Evolutionary conservation across 2,329 filamentous ascomycete genomes (phyloP), one percentile per base, ranked within the genome.

Genomic region (Exutisphaerella laricina): DNA sequence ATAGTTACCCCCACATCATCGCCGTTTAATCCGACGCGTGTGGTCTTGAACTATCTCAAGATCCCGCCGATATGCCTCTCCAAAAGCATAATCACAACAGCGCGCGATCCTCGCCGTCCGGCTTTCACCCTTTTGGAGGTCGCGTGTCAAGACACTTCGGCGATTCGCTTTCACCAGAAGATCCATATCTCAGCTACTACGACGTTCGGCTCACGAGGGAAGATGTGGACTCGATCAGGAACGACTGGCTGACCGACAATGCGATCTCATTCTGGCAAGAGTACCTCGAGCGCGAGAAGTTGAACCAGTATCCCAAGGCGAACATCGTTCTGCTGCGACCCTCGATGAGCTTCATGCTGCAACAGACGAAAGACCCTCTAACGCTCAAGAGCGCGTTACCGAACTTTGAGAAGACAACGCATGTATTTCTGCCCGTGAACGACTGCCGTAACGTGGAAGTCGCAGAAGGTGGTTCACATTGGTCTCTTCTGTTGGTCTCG

Each of bases 201-300:
- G 59, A 56, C 43, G 47, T 56, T 14, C 51, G 60, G 89, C 87
- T 97, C 55, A 95, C 86, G 38, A 79, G 82, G 62, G 87, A 92
- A 63, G 92, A 98, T 66, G 79, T 97, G 55, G 85, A 89, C 63
- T 83, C 84, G 12, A 78, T 98, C 45, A 88, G 85, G 67, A 75
- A 85, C 66, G 92, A 96, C 72, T 98, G 92, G 92, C 74, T 98
- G 39, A 96, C 90, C 31, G 92, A 98, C 65, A 96, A 95, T 70
- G 89, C 88, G 57, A 97, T 98, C 54, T 84, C 88, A 38, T 97
- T 98, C 64, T 98, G 92, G 90, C 86, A 97, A 75, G 90, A 97
- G 69, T 89, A 85, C 63, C 80, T 98, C 53, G 92, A 98, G 66
- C 86, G 82, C 49, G 90, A 97, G 70, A 82, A 88, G 48, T 81